Conservation (phyloP, 2,329 filamentous ascomycete species). For the Ascochyta viciae-villosae region DNA sequence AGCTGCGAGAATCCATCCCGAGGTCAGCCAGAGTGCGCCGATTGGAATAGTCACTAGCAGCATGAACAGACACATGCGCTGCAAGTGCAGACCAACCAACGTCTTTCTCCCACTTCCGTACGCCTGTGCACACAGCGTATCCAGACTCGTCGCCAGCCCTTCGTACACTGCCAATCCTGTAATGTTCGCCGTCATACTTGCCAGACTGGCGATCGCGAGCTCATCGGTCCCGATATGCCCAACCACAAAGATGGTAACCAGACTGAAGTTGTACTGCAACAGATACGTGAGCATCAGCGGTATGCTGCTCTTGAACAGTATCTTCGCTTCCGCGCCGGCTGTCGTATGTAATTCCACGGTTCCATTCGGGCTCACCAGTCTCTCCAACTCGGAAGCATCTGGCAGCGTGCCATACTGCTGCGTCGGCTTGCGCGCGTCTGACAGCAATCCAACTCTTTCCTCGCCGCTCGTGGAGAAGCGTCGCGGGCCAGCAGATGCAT, state of each 20-base stretch:
- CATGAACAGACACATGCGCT: constrained; percentile 62
- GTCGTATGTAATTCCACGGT: constrained; percentile 34
- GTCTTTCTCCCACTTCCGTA: constrained; percentile 58
- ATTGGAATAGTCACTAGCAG: constrained; percentile 57
- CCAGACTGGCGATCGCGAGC: constrained; percentile 60
- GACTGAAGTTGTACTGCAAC: constrained; percentile 60
- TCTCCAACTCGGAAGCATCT: constrained; percentile 37
- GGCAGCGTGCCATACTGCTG: constrained; percentile 39
- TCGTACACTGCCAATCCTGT: constrained; percentile 60
- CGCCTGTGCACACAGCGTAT: constrained; percentile 61
- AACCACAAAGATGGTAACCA: constrained; percentile 61
- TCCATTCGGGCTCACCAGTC: constrained; percentile 32
- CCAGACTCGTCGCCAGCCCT: constrained; percentile 60
- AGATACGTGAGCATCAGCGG: constrained; percentile 63
- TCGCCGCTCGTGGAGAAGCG: constrained; percentile 41
- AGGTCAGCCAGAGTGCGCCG: constrained; percentile 58
- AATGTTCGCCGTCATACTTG: constrained; percentile 63
- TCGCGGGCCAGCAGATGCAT: constrained; percentile 37
- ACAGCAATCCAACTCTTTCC: constrained; percentile 35
- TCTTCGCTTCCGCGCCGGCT: constrained; percentile 37
- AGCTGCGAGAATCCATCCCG: constrained; percentile 55
- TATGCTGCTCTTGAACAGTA: constrained; percentile 53
- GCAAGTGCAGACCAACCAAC: constrained; percentile 61
- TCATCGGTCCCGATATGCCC: constrained; percentile 62
- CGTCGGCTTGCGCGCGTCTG: constrained; percentile 24